Base-by-base conservation (phyloP, 2,329 filamentous ascomycete genomes). In the Phoma herbarum region DNA sequence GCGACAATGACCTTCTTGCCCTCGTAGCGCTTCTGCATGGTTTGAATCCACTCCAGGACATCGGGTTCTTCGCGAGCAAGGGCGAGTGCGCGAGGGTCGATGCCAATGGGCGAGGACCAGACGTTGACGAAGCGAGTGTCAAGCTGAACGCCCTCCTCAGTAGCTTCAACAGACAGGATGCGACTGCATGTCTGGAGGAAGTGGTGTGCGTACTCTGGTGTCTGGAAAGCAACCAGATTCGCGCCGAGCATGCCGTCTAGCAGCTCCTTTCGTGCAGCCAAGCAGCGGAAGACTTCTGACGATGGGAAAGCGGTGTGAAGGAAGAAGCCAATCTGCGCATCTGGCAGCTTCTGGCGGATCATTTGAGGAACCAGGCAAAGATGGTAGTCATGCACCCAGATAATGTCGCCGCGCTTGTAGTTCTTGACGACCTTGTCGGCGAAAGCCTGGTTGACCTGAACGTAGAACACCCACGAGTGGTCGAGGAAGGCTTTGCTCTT, bases 401-500 rank as follows among this genome's bases (percentile, higher is more conserved):
- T 90, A 45, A 91, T 87, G 74, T 98, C 95, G 41, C 92, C 93
- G 26, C 90, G 88, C 82, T 97, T 97, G 89, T 94, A 98, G 78
- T 93, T 92, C 76, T 90, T 90, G 46, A 96, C 83, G 58, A 98
- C 93, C 74, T 89, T 90, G 75, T 97, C 91, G 29, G 94, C 94
- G 78, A 98, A 97, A 3, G 90, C 92, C 76, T 95, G 90, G 79
- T 97, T 97, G 72, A 97, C 85, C 52, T 91, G 92, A 73, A 93
- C 90, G 71, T 98, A 98, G 81, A 92, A 96, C 67, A 93, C 86
- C 92, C 93, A 98, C 0, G 93, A 97, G 78, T 98, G 93, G 68
- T 98, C 94, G 76, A 96, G 90, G 76, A 97, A 98, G 0, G 94
- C 94, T 61, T 98, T 98, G 86, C 93, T 97, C 83, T 97, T 97